These are phyloP conservation scores for Pichia inconspicua DNA, from an alignment of 1,139 yeast species.

Conservation along the genomic window DNA sequence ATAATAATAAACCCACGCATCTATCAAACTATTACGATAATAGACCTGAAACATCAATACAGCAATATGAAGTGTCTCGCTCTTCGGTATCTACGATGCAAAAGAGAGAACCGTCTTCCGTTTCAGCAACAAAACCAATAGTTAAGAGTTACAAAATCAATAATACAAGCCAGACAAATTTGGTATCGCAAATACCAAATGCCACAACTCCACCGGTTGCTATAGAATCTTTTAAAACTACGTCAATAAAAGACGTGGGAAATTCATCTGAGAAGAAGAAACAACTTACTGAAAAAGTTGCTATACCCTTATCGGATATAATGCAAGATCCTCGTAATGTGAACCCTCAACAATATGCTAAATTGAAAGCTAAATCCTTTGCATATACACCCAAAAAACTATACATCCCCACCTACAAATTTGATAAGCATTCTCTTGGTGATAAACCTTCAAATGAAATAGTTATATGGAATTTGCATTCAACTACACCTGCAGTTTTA, in stretches of 20 bases:
- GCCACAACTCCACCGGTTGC: neutral
- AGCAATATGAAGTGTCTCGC: neutral
- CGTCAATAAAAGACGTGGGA: slow-evolving; percentile 14
- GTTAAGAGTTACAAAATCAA: slow-evolving; percentile 4
- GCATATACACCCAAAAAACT: slow-evolving; percentile 28
- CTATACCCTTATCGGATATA: slow-evolving; percentile 1
- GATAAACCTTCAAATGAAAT: slow-evolving; percentile 67
- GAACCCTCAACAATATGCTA: slow-evolving; percentile 5
- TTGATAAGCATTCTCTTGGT: slow-evolving; percentile 68
- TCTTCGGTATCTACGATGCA: neutral
- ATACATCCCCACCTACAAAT: slow-evolving; percentile 47
- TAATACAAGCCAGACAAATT: slow-evolving; percentile 6
- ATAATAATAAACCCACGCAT: neutral
- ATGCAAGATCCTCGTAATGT: slow-evolving; percentile 34
- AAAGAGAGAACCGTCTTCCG: neutral
- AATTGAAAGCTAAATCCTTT: slow-evolving; percentile 18
- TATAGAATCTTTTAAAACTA: slow-evolving; percentile 1
- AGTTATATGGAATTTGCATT: slow-evolving; percentile 57
- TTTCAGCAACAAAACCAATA: slow-evolving; percentile 3
- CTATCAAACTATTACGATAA: neutral
- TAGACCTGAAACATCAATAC: neutral
- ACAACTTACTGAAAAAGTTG: neutral
- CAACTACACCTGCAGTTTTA: slow-evolving; percentile 40
- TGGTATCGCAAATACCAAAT: slow-evolving; percentile 1
- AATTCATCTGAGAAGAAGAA: slow-evolving; percentile 8